Conservation (phyloP, 306 rosid species). For the Begonia loranthoides region DNA sequence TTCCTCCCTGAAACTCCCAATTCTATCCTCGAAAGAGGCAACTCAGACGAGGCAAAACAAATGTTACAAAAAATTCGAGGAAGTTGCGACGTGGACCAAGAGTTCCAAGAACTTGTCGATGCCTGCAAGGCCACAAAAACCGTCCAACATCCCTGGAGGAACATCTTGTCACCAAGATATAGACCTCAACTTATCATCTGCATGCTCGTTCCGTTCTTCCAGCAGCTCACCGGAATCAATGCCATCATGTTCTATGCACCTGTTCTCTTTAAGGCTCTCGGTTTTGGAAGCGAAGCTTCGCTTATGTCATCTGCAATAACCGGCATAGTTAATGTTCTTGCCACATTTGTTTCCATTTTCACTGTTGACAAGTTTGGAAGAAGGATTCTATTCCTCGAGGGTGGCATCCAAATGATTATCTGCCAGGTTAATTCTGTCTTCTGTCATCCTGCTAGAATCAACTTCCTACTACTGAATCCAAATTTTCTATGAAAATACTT, state of each 20-base stretch:
- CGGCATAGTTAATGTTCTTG: conserved; percentile 14
- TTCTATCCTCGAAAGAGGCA: conserved; percentile 24
- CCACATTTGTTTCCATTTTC: conserved; percentile 16
- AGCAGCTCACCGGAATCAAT: conserved; percentile 17
- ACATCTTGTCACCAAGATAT: background rate
- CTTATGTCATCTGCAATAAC: conserved; percentile 21
- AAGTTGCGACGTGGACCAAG: conserved; percentile 7
- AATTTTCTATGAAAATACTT: too few relatives aligned
- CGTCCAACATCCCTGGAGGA: conserved; percentile 7
- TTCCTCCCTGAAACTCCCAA: conserved; percentile 26
- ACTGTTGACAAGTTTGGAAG: conserved; percentile 21
- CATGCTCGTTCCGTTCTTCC: conserved; percentile 12
- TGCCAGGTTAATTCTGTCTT: conserved; percentile 8
- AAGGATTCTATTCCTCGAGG: conserved; percentile 19
- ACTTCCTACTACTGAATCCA: too few relatives aligned
- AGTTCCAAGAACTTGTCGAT: conserved; percentile 16
- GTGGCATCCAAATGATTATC: conserved; percentile 22
- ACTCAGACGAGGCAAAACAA: conserved; percentile 14
- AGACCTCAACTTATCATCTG: conserved; percentile 14
- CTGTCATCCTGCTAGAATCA: too few relatives aligned
- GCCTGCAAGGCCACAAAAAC: conserved; percentile 16
- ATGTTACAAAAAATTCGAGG: conserved; percentile 20
- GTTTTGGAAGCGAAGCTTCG: conserved; percentile 10
- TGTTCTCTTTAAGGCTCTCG: conserved; percentile 12
- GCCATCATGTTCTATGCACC: conserved; percentile 19